Percentiles rank a stretch among this genome's conserved stretches.
Conservation (phyloP, 495 filamentous ascomycete species). For the Tetracladium marchalianum region DNA sequence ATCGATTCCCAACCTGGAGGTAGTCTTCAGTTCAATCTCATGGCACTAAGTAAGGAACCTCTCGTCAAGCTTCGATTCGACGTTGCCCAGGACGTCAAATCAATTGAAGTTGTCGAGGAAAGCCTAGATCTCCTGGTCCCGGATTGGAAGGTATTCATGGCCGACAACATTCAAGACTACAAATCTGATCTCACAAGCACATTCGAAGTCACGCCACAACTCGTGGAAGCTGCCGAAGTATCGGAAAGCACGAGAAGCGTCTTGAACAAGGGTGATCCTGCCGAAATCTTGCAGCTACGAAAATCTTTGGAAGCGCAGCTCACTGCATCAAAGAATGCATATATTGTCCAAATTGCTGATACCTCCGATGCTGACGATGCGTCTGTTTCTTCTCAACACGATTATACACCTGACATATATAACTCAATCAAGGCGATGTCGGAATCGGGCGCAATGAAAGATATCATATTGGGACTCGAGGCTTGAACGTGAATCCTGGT, state of each 20-base stretch:
- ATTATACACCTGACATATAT: slow-evolving; percentile 10
- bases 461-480: slow-evolving; percentile 1
- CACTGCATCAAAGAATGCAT: background rate
- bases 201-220: slow-evolving; percentile 2
- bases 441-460: slow-evolving; percentile 6
- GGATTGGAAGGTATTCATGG: slow-evolving; percentile 15
- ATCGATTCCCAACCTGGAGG: slow-evolving; percentile 31
- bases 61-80: slow-evolving; percentile 17
- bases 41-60: slow-evolving; percentile 34
- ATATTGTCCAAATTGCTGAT: slow-evolving; percentile 1
- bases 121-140: slow-evolving; percentile 1
- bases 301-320: slow-evolving; percentile 1
- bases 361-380: slow-evolving; percentile 4
- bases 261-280: background rate
- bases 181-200: background rate
- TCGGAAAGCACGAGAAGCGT: background rate
- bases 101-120: slow-evolving; percentile 21
- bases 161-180: background rate
- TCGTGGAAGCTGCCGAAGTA: background rate
- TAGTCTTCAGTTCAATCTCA: slow-evolving; percentile 31
- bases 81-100: slow-evolving; percentile 26
- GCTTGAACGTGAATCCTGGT: background rate
- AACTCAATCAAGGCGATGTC: slow-evolving; percentile 7
- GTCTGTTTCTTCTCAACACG: slow-evolving; percentile 4
- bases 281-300: slow-evolving; percentile 1